A percentile compares a stretch with the other conserved stretches of the same genome.
These are phyloP conservation scores for Monosporascus sp. DNA, from an alignment of 2,329 filamentous ascomycete genomes.

Conservation along the genomic window DNA sequence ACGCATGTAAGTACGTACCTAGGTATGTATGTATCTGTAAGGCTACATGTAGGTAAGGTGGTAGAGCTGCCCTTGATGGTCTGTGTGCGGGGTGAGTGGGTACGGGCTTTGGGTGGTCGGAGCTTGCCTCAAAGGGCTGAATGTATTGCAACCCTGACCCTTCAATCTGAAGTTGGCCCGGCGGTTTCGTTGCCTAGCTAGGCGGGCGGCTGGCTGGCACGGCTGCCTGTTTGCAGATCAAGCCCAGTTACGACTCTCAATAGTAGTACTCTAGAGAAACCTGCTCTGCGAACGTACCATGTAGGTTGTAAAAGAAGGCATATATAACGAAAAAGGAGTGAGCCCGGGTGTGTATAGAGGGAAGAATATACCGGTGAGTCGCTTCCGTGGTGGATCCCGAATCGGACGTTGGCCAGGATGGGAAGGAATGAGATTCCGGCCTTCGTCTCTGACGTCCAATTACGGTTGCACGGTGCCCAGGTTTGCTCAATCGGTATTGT, in stretches of 20 bases:
- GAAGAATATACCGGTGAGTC: neutral
- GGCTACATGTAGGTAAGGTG: neutral
- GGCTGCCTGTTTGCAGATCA: neutral
- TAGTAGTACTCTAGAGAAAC: neutral
- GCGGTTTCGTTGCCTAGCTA: neutral
- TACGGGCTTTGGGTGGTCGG: neutral
- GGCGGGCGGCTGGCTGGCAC: neutral
- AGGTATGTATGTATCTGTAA: neutral
- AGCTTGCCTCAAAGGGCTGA: neutral
- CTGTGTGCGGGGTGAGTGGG: neutral
- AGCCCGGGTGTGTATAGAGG: too few relatives aligned
- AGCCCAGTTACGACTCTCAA: neutral
- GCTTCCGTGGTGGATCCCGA: neutral
- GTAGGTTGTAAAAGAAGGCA: too few relatives aligned
- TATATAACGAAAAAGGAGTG: too few relatives aligned
- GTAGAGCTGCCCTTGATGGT: neutral
- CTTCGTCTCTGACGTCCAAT: too few relatives aligned
- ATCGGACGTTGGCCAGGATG: neutral
- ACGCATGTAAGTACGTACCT: neutral
- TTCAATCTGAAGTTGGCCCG: neutral
- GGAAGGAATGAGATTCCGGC: neutral
- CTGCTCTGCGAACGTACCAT: too few relatives aligned
- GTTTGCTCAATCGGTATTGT: too few relatives aligned
- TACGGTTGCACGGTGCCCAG: too few relatives aligned
- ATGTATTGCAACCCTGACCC: neutral